Base-by-base conservation (phyloP, 2,329 filamentous ascomycete genomes). In the Cordyceps fumosorosea region DNA sequence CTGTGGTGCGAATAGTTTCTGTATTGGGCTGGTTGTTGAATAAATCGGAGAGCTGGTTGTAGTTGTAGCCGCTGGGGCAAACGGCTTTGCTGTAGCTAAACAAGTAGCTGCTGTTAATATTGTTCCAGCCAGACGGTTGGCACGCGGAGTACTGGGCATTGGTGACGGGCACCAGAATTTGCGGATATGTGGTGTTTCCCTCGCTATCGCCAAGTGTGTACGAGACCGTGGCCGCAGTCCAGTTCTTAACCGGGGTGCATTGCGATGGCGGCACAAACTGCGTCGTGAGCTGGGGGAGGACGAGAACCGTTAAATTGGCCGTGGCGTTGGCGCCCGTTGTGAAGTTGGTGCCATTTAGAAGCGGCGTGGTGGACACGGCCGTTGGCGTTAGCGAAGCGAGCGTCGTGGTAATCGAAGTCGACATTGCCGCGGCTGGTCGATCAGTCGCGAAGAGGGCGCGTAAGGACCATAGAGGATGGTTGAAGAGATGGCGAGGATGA, bases 51-150 rank as follows among this genome's bases (percentile, higher is more conserved):
- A 62, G 29, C 16, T 52, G 53, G 18, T 56, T 52, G 22, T 62
- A 62, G n/a, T 52, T 52, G 53, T 56, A 62, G 37, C 60, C 60
- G 54, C 60, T 62, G 2, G 60, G 60, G 16, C 60, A 62, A 16
- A 53, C 60, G 20, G 60, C 60, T 40, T 37, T 50, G 40, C 60
- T 62, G 54, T 34, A 62, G n/a, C 45, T 52, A 5, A 57, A 57
- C 12, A n/a, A 40, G 54, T 56, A 34, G 11, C 20, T n/a, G 14
- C 11, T 51, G 7, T 52, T 55, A 26, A 62, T 34, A 16, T 32
- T 34, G n/a, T 57, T 42, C 60, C 60, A 62, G 3, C 60, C 60
- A 26, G 60, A 57, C 8, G 60, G 60, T 54, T 57, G 54, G 29
- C 60, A 62, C 22, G 45, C 60, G 10, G 60, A 56, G 54, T 32